Percentiles rank a stretch among this genome's conserved stretches.
Evolutionary conservation across 371 early-diverging fungal species (phyloP).

Genomic region (Apophysomyces sp.): DNA sequence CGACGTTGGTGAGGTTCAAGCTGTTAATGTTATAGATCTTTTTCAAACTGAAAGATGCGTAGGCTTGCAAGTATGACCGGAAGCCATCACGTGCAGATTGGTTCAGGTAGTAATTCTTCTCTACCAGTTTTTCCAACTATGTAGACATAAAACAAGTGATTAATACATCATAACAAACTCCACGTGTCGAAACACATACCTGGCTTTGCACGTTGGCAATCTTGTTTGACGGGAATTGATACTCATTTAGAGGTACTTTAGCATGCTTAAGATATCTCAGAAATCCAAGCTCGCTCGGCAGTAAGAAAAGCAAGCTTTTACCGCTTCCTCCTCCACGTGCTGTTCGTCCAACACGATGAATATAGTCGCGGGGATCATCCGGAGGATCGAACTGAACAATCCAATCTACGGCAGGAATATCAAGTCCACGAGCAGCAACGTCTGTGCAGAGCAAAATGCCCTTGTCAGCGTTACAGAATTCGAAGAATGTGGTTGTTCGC

Average conservation of each 20-base stretch:
- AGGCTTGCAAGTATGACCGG: constrained; percentile 96
- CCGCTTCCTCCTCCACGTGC: constrained; percentile 93
- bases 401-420: constrained; percentile 98
- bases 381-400: constrained; percentile 99
- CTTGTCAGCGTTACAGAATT: constrained; percentile 88
- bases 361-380: constrained; percentile 97
- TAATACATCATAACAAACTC: background rate
- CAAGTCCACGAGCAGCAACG: constrained; percentile 98
- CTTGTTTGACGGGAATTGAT: constrained; percentile 93
- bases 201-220: constrained; percentile 93
- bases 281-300: constrained; percentile 96
- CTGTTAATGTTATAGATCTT: constrained; percentile 92
- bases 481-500: constrained; percentile 94
- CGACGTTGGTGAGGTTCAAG: constrained; percentile 92
- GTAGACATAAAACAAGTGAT: background rate
- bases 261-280: constrained; percentile 96
- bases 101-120: constrained; percentile 98
- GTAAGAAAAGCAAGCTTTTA: constrained; percentile 91
- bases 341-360: constrained; percentile 98
- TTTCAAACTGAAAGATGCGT: constrained; percentile 95
- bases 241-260: constrained; percentile 97
- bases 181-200: constrained; percentile 23
- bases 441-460: constrained; percentile 97
- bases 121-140: constrained; percentile 93
- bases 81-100: constrained; percentile 98